Percentiles rank a stretch among this genome's conserved stretches.
Evolutionary conservation across 78 protist species (phyloP).

Genomic region (slime mould (Dictyostelium discoideum)): DNA sequence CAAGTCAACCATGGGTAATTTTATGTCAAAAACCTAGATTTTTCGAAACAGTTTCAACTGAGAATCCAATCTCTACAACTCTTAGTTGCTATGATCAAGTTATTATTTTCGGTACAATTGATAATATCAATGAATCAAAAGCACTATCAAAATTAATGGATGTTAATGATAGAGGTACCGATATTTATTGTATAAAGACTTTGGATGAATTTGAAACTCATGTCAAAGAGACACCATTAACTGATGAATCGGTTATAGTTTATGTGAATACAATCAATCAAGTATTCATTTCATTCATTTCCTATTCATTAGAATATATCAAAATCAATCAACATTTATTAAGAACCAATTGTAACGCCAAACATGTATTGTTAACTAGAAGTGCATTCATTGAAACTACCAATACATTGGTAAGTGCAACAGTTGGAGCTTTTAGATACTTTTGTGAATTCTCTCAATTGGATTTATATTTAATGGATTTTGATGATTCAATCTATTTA

Average conservation of each 20-base stretch:
- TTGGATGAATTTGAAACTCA: neutral
- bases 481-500: neutral
- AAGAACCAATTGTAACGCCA: neutral
- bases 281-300: neutral
- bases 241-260: neutral
- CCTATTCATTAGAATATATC: neutral
- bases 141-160: neutral
- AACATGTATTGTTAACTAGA: conserved; percentile 1
- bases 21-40: neutral
- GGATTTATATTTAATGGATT: neutral
- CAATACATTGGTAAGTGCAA: neutral
- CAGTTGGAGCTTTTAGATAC: conserved; percentile 15
- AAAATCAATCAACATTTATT: neutral
- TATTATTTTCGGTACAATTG: neutral
- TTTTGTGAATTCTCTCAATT: neutral
- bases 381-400: neutral
- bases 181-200: neutral
- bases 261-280: neutral
- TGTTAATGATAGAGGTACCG: neutral
- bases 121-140: neutral
- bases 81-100: neutral
- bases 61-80: neutral
- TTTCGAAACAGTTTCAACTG: neutral
- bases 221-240: neutral
- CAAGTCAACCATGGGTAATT: neutral